Evolutionary conservation across 2,329 filamentous ascomycete species (phyloP), one percentile per base, ranked within the genome.

Genomic region (Helotiales sp.): DNA sequence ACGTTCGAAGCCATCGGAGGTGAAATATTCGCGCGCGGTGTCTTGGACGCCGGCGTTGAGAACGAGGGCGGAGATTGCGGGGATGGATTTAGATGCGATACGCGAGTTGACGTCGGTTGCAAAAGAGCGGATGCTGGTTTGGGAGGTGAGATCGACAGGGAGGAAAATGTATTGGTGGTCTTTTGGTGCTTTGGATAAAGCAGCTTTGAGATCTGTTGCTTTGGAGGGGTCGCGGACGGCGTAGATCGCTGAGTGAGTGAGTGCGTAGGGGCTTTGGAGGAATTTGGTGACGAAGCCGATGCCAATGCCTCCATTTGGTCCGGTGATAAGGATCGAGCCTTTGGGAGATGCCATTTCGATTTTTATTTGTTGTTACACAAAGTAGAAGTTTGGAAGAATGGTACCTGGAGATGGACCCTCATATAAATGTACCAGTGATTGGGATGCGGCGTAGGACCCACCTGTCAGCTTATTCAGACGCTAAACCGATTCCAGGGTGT

Each of bases 1-100:
- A 65, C 73, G 74, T 47, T 79, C 78, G 45, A 76, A 77, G 8
- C 77, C 77, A 55, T 79, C 77, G 2, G 72, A 66, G 11, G 75
- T 77, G 58, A 75, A 77, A 10, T 69, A 71, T 50, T 77, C 75
- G 3, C 65, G 68, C 28, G 43, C 59, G 40, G 70, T 67, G 8
- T 71, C 69, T 57, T 71, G 57, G 49, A 66, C 67, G 1, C 68
- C 73, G 5, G 73, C 73, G 65, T 72, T 74, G 8, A 73, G 70
- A 32, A 72, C 47, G 15, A 75, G n/a, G 1, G 69, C 71, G 22
- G 61, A 55, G 11, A 75, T 74, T 6, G 40, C 70, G 22, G 73
- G 69, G 17, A 74, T 65, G 11, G 47, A 28, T 6, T 69, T 64
- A 2, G 64, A 45, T 13, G 72, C 24, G 47, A 75, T 62, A 6